phyloP scores from a whole-genome alignment of 495 filamentous ascomycete species.

The Chaetomium tenue region DNA sequence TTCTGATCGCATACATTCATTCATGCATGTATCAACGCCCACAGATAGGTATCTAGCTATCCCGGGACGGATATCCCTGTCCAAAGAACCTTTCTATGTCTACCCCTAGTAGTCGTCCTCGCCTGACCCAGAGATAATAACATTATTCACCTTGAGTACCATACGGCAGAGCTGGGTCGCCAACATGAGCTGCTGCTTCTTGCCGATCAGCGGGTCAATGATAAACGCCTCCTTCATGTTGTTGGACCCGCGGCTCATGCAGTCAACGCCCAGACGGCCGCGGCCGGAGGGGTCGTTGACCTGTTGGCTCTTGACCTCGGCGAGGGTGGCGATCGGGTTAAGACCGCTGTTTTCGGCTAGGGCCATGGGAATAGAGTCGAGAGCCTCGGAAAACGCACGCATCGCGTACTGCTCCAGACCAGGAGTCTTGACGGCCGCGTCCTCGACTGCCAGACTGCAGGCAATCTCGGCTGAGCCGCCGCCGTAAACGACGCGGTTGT shows the following conservation, averaged over 20 bases:
- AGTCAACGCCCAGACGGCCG: conserved; percentile 85
- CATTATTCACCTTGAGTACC: conserved; percentile 97
- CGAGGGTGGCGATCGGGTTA: conserved; percentile 92
- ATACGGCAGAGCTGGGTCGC: conserved; percentile 98
- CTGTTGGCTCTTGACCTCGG: conserved; percentile 92
- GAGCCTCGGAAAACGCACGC: conserved; percentile 93
- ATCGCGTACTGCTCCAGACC: conserved; percentile 98
- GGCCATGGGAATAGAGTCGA: conserved; percentile 94
- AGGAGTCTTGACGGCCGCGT: conserved; percentile 90
- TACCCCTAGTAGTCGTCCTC: conserved; percentile 81
- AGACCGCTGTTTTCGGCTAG: conserved; percentile 95
- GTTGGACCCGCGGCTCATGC: conserved; percentile 91
- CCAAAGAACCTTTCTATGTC: conserved; percentile 9
- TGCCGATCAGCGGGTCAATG: conserved; percentile 96
- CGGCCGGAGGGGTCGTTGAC: conserved; percentile 73
- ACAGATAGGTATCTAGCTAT: conserved; percentile 15
- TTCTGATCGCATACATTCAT: conserved; percentile 22
- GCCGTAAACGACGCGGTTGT: conserved; percentile 98
- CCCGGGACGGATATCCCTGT: not conserved
- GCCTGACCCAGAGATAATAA: conserved; percentile 90
- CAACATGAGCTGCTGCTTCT: conserved; percentile 91
- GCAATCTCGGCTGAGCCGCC: conserved; percentile 97
- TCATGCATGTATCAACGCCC: conserved; percentile 20
- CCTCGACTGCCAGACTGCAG: conserved; percentile 92
- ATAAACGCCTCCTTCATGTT: conserved; percentile 97